Evolutionary conservation across 148 eudicot genomes (phyloP).

Genomic region (Limonium bicolor): DNA sequence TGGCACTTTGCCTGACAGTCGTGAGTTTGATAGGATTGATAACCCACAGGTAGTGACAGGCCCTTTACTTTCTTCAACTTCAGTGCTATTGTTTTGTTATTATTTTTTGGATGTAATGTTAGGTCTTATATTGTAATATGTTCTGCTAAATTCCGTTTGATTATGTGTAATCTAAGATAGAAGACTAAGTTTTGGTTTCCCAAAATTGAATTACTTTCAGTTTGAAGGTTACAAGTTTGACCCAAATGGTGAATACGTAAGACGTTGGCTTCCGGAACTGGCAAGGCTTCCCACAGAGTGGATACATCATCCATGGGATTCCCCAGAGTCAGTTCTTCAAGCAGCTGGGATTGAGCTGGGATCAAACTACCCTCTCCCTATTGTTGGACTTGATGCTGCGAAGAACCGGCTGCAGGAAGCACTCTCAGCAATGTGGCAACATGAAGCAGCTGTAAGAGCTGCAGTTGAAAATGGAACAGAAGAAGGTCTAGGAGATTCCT

Average conservation of each 20-base stretch:
- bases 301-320: conserved; percentile 98
- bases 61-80: too few species aligned
- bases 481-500: conserved; percentile 93
- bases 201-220: conserved; percentile 15
- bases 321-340: conserved; percentile 77
- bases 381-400: conserved; percentile 79
- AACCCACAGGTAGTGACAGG: conserved; percentile 95
- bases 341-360: conserved; percentile 96
- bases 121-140: too few species aligned
- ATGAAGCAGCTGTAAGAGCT: conserved; percentile 64
- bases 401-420: conserved; percentile 69
- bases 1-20: conserved; percentile 85
- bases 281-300: conserved; percentile 90
- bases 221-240: conserved; percentile 94
- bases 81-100: too few species aligned
- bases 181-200: not conserved
- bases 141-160: too few species aligned
- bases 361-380: conserved; percentile 88
- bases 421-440: conserved; percentile 75
- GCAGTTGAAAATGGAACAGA: conserved; percentile 72
- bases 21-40: conserved; percentile 89
- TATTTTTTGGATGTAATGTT: too few species aligned
- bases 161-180: too few species aligned
- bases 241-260: conserved; percentile 85
- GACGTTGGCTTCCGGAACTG: conserved; percentile 97